Evolutionary conservation across 1,284 basidiomycete genomes (phyloP), one percentile per base, ranked within the genome.

Genomic region (Fomitopsis schrenkii): DNA sequence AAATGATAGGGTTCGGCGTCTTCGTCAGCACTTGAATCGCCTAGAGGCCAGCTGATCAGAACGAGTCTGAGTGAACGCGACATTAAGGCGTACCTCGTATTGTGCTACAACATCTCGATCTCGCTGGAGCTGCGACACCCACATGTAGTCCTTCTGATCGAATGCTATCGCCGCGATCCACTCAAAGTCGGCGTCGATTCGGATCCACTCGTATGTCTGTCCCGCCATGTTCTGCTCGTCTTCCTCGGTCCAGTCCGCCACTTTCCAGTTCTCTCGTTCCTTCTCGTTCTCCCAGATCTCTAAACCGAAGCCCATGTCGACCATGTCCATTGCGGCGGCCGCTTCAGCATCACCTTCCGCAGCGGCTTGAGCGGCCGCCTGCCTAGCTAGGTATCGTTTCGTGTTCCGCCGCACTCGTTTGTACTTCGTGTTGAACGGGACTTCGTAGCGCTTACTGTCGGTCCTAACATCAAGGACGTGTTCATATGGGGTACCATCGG

Each of bases 361-460:
- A 3, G 94, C 95, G 0, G 94, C 92, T 63, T 94, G 94, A 5
- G 95, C 95, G 3, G 94, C 94, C 1, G 93, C 91, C 74, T 97
- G 95, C 38, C 96, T 86, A 8, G 96, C 95, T 54, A 97, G 85
- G 69, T 97, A 97, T 19, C 95, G 91, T 74, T 97, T 97, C 22
- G 94, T 97, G 68, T 96, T 95, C 40, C 97, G 83, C 57, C 96
- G 84, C 17, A 98, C 93, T 64, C 97, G 94, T 76, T 98, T 99
- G 78, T 98, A 98, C 76, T 98, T 99, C n/a, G 97, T 98, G 74
- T 99, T 99, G 83, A 98, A 99, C 1, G 97, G 96, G 0, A 99
- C 95, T 70, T 97, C 95, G 72, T 94, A 98, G 14, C 92, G 88
- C 74, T 97, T 98, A 92, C 1, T 87, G 77, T 22, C 22, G 22